These are phyloP conservation scores for Podospora bellae-mahoneyi DNA, from an alignment of 495 filamentous ascomycete species.

Conservation along the genomic window DNA sequence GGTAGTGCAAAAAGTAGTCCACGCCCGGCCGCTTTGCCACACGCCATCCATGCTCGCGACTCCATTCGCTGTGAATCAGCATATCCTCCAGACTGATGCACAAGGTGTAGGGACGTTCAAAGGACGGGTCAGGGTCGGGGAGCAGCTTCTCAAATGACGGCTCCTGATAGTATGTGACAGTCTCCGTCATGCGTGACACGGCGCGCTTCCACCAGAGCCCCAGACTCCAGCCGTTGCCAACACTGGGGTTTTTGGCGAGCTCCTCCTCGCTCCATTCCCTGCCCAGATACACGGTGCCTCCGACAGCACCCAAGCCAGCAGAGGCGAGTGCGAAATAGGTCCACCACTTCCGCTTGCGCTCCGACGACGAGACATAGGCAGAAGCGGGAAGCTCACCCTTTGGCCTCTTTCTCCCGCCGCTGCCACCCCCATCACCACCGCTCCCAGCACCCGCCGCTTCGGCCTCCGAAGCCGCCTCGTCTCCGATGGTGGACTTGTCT, in stretches of 20 bases:
- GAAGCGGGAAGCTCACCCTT: constrained; percentile 69
- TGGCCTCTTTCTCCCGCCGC: constrained; percentile 42
- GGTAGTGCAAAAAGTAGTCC: constrained; percentile 95
- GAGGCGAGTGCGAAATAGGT: constrained; percentile 56
- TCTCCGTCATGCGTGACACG: constrained; percentile 66
- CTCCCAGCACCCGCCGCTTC: not conserved
- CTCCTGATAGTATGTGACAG: constrained; percentile 89
- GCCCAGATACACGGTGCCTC: constrained; percentile 60
- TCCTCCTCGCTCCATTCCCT: constrained; percentile 78
- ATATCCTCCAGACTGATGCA: constrained; percentile 91
- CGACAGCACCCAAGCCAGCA: constrained; percentile 39
- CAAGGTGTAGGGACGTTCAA: constrained; percentile 86
- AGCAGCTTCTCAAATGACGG: constrained; percentile 92
- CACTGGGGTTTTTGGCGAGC: constrained; percentile 63
- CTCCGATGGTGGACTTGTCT: constrained; percentile 49
- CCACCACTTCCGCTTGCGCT: constrained; percentile 69
- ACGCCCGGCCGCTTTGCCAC: constrained; percentile 91
- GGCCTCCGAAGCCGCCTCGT: constrained; percentile 47
- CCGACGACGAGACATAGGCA: constrained; percentile 85
- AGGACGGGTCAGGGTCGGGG: constrained; percentile 77
- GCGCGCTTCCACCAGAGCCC: constrained; percentile 73
- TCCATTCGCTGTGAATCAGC: constrained; percentile 91
- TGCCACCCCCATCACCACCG: constrained; percentile 32
- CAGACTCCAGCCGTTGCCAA: constrained; percentile 59
- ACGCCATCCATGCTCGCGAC: constrained; percentile 89